These are phyloP conservation scores for Sphagnurus paluster DNA, from an alignment of 1,284 basidiomycete species.

Conservation along the genomic window DNA sequence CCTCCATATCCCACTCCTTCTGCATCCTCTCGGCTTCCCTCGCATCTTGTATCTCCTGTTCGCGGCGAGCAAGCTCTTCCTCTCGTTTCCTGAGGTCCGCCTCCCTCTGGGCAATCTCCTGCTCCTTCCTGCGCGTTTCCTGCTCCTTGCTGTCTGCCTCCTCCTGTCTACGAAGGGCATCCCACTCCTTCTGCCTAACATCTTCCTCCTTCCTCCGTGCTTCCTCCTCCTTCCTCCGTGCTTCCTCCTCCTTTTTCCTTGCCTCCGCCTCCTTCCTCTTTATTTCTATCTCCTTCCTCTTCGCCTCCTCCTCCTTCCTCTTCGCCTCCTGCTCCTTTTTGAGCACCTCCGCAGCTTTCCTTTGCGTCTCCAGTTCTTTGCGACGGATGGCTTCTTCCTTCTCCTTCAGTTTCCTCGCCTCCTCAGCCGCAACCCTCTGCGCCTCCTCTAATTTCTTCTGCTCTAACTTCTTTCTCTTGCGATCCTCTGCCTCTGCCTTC, in stretches of 20 bases:
- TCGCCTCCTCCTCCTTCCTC: constrained; percentile 23
- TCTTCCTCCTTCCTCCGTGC: constrained; percentile 15
- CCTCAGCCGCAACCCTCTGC: constrained; percentile 19
- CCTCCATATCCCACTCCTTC: constrained; percentile 14
- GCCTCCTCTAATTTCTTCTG: constrained; percentile 23
- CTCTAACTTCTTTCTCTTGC: constrained; percentile 27
- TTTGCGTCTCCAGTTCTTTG: constrained; percentile 14
- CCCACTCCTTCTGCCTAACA: constrained; percentile 16
- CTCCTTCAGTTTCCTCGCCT: constrained; percentile 14
- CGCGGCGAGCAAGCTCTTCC: too few species aligned
- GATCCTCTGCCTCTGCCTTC: constrained; percentile 26
- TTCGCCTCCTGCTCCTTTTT: constrained; percentile 17
- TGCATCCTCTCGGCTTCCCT: constrained; percentile 13
- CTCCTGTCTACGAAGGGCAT: constrained; percentile 11
- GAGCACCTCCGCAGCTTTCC: constrained; percentile 11
- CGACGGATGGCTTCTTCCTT: constrained; percentile 19
- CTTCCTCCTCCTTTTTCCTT: constrained; percentile 16
- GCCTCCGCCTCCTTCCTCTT: constrained; percentile 17
- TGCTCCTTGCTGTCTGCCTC: constrained; percentile 23
- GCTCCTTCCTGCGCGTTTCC: constrained; percentile 17
- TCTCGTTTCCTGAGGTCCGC: constrained; percentile 16
- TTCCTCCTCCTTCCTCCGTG: constrained; percentile 14
- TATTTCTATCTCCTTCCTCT: constrained; percentile 14
- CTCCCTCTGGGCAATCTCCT: constrained; percentile 18
- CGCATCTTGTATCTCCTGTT: too few species aligned